Base-by-base conservation (phyloP, 1,139 yeast genomes). In the Candida labiduridarum region DNA sequence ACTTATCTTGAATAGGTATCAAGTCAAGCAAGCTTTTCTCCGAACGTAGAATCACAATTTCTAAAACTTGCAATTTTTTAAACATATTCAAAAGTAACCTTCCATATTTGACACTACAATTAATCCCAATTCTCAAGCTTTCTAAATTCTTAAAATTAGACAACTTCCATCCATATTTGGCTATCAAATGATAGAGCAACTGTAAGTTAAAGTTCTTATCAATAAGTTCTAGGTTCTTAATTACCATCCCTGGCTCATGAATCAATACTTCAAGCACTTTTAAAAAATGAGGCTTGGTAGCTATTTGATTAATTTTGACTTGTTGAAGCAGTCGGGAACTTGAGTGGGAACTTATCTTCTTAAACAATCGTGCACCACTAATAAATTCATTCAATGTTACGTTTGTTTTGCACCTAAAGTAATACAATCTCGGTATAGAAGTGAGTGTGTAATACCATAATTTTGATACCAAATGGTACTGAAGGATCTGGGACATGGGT, bases 381-480 rank as follows among this genome's bases (percentile, higher is more conserved):
- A 53, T 27, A 52, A 71, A 74, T 51, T 75, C 79, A 1, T 56
- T 57, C 4, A 59, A 49, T 1, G 68, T 59, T 11, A 75, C 57
- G 31, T 59, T 60, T 12, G 53, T 53, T 49, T 67, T 71, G 47
- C 74, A 65, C 14, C 52, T 53, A 34, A 72, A 54, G 2, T 57
- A 44, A 52, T 69, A 75, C 22, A 76, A 55, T 8, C 56, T 39
- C 0, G 74, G 73, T 2, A 75, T 54, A 2, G 50, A 47, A 2
- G 60, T 59, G 11, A 76, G 59, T 1, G 58, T 48, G 3, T 47
- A 33, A 52, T 72, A 67, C 80, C 80, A 76, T 7, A 35, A 41
- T 51, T 61, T 66, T 44, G 67, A 61, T 15, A 75, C 79, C 33
- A 63, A 49, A 51, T 66, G 77, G 46, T 73, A 69, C 3, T 51